Base-by-base conservation (phyloP, 2,329 filamentous ascomycete genomes). In the Cladosporium oxysporum region DNA sequence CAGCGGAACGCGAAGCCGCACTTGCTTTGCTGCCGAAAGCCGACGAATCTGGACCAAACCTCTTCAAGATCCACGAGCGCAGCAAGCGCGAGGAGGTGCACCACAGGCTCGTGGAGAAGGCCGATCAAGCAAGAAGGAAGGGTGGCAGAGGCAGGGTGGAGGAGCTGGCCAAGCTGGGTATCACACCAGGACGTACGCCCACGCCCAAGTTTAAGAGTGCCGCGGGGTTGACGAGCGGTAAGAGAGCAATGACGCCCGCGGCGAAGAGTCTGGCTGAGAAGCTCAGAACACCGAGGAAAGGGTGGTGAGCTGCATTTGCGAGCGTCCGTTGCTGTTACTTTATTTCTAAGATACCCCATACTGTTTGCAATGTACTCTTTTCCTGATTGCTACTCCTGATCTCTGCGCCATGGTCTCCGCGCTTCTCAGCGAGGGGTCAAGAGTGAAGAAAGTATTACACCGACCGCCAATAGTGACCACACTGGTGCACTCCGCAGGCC, bases 91-190 rank as follows among this genome's bases (percentile, higher is more conserved):
- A 98, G 79, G 88, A 87, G 41, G 80, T 98, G 31, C 93, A 96
- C 76, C 88, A 94, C 73, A 87, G 89, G 41, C 92, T 97, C 85
- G 93, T 97, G 2, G 93, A 97, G 68, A 87, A 87, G 61, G 91
- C 91, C 26, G 87, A 91, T 14, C 87, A 88, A 72, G 90, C 85
- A 2, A 93, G 93, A 76, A 86, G 89, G 59, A 28, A 83, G 87
- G 68, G 87, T 84, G 4, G 88, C 85, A 69, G 90, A 83, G 66
- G 70, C 57, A 69, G 75, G 80, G 62, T 75, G 55, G 58, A 75
- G 68, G 18, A 72, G 53, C 67, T 77, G 59, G 67, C 69, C 62
- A 70, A 68, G 37, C 71, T 77, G n/a, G 76, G 78, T 49, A 80
- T 81, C 37, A 75, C 73, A 66, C 71, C 73, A 14, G 83, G 86